phyloP scores from a whole-genome alignment of 2,329 filamentous ascomycete genomes.

The Fusarium secorum region DNA sequence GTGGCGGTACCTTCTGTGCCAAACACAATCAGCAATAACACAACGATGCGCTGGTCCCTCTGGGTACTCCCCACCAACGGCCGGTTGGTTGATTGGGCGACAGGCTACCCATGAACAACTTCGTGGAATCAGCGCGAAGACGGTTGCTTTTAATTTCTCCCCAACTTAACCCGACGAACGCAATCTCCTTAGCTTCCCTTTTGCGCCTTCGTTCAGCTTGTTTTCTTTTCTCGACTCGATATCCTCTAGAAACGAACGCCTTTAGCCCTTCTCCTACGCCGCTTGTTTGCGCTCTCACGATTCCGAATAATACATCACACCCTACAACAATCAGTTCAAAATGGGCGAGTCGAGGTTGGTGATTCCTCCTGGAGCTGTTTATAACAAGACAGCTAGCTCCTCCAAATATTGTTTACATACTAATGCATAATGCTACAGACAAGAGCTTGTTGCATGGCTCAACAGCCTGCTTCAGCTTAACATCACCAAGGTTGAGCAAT shows the following conservation, averaged over 20 bases:
- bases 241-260: neutral
- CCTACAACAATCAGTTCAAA: constrained; percentile 43
- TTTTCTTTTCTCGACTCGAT: constrained; percentile 11
- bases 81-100: constrained; percentile 44
- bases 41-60: constrained; percentile 22
- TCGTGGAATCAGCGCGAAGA: constrained; percentile 41
- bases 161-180: constrained; percentile 34
- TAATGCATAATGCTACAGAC: constrained; percentile 65
- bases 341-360: constrained; percentile 59
- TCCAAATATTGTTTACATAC: constrained; percentile 2
- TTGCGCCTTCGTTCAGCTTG: constrained; percentile 11
- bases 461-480: constrained; percentile 98
- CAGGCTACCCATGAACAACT: constrained; percentile 32
- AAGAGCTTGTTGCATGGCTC: constrained; percentile 95
- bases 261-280: neutral
- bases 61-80: constrained; percentile 40
- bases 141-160: constrained; percentile 43
- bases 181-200: constrained; percentile 33
- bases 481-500: constrained; percentile 98
- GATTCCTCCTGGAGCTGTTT: constrained; percentile 1
- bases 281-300: constrained; percentile 1
- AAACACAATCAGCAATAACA: constrained; percentile 19
- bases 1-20: constrained; percentile 11
- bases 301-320: constrained; percentile 22
- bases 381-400: neutral